A percentile compares a stretch with the other conserved stretches of the same genome.
These are phyloP conservation scores for Elsinoe arachidis DNA, from an alignment of 2,329 filamentous ascomycete genomes.

Conservation along the genomic window DNA sequence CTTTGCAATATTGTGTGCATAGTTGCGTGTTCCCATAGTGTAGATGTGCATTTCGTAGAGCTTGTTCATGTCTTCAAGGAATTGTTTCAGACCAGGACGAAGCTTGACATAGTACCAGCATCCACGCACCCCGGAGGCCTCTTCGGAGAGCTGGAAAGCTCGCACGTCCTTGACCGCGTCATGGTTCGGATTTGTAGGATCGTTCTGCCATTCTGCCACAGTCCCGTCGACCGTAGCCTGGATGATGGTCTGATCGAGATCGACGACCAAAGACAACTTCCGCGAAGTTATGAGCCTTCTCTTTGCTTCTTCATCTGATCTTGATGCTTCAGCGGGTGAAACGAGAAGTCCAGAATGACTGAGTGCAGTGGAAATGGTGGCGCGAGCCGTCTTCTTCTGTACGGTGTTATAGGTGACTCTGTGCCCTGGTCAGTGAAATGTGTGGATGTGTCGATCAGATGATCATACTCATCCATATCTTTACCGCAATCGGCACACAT, in stretches of 20 bases:
- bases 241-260: slow-evolving; percentile 96
- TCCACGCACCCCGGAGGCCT: slow-evolving; percentile 64
- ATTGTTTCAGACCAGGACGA: slow-evolving; percentile 74
- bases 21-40: slow-evolving; percentile 97
- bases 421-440: slow-evolving; percentile 13
- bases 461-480: slow-evolving; percentile 74
- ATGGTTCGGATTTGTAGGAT: slow-evolving; percentile 82
- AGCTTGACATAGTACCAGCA: slow-evolving; percentile 99
- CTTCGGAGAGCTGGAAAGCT: slow-evolving; percentile 81
- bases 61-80: slow-evolving; percentile 66
- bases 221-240: slow-evolving; percentile 96
- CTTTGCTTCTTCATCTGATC: slow-evolving; percentile 79
- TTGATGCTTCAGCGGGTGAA: slow-evolving; percentile 69
- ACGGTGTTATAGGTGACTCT: slow-evolving; percentile 72
- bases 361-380: slow-evolving; percentile 90
- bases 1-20: slow-evolving; percentile 81
- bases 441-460: neutral
- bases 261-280: slow-evolving; percentile 88
- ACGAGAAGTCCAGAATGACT: slow-evolving; percentile 82
- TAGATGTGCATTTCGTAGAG: slow-evolving; percentile 96
- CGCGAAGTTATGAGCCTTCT: slow-evolving; percentile 67
- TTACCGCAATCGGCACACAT: slow-evolving; percentile 88
- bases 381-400: slow-evolving; percentile 68
- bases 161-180: slow-evolving; percentile 81
- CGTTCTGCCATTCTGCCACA: slow-evolving; percentile 87